These are phyloP conservation scores for Tympanopsis confertula DNA, from an alignment of 2,329 filamentous ascomycete genomes.

Conservation along the genomic window DNA sequence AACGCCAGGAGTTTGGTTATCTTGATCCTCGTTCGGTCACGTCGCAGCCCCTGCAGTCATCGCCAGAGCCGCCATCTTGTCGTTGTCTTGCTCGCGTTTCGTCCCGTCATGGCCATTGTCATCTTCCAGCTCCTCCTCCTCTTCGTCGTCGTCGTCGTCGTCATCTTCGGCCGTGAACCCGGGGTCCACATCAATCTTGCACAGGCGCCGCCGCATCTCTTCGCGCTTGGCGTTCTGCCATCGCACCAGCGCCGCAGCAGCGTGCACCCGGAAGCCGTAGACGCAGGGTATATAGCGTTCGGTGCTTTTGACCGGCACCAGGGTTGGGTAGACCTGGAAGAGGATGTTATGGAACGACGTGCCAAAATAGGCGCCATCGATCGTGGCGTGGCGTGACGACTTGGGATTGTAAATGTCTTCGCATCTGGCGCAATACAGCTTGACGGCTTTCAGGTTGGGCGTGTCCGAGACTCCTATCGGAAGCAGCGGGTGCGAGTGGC, in stretches of 20 bases:
- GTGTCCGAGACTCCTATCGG: conserved; percentile 91
- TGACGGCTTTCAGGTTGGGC: conserved; percentile 78
- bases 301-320: conserved; percentile 75
- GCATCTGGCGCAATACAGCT: conserved; percentile 92
- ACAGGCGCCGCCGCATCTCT: conserved; percentile 68
- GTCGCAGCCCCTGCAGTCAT: too few relatives aligned
- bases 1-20: too few relatives aligned
- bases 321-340: conserved; percentile 90
- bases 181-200: conserved; percentile 61
- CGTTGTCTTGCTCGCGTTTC: too few relatives aligned
- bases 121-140: conserved; percentile 44
- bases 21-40: too few relatives aligned
- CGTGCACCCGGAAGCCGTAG: conserved; percentile 93
- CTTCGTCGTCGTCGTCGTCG: conserved; percentile 49
- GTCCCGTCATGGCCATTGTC: too few relatives aligned
- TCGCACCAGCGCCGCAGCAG: conserved; percentile 71
- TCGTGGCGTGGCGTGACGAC: conserved; percentile 84
- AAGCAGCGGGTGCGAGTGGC: conserved; percentile 81
- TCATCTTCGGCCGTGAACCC: conserved; percentile 65
- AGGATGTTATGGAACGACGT: conserved; percentile 98
- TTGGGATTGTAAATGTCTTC: conserved; percentile 99
- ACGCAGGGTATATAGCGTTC: conserved; percentile 81
- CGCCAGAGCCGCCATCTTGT: too few relatives aligned
- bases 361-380: conserved; percentile 96
- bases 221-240: conserved; percentile 81